Conservation (phyloP, 225 moss, liverwort and hornwort genomes). For the Lunularia cruciata region DNA sequence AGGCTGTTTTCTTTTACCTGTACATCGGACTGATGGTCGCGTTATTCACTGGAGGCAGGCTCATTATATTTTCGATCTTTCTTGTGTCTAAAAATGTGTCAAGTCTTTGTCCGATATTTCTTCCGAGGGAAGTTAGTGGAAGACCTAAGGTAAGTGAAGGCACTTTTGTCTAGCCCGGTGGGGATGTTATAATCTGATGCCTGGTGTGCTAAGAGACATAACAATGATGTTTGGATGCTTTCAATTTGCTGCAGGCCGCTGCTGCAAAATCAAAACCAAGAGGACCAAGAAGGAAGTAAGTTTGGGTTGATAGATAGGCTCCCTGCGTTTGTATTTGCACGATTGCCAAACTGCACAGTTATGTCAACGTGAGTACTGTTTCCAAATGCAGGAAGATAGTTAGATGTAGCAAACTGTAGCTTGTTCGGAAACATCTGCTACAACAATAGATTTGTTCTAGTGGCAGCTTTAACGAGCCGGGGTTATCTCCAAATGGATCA, state of each 20-base stretch:
- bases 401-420: conserved; percentile 8
- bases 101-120: background rate
- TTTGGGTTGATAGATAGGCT: conserved; percentile 23
- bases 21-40: background rate
- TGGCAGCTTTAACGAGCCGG: background rate
- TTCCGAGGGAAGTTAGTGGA: background rate
- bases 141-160: background rate
- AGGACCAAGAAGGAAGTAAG: conserved; percentile 54
- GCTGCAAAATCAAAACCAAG: conserved; percentile 48
- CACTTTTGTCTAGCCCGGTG: background rate
- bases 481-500: background rate
- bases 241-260: conserved; percentile 38
- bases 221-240: conserved; percentile 21
- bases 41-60: background rate
- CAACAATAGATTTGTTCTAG: background rate
- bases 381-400: background rate
- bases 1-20: background rate
- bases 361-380: conserved; percentile 1
- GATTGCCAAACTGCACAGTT: background rate
- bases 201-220: conserved; percentile 1
- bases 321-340: background rate
- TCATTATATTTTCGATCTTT: background rate
- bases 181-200: background rate
- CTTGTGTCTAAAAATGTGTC: background rate
- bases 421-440: background rate